These are phyloP conservation scores for Asparagopsis taxiformis DNA, from an alignment of 31 red algal species.

Conservation along the genomic window DNA sequence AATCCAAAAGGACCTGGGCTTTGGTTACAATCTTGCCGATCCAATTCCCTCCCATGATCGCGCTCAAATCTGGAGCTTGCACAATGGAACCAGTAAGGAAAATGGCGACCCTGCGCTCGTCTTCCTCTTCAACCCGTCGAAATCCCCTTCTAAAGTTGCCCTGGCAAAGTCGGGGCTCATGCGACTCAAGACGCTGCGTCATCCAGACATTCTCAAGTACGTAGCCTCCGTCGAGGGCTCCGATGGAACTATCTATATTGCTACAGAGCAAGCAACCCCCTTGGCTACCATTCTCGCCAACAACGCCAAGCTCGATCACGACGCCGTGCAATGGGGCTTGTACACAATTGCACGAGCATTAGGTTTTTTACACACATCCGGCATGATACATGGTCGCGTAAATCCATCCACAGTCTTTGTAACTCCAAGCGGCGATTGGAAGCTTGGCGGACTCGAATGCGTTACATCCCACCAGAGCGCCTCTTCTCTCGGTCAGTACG, in stretches of 20 bases:
- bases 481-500: constrained; percentile 39
- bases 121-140: constrained; percentile 51
- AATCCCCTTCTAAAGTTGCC: constrained; percentile 2
- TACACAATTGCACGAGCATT: constrained; percentile 83
- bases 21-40: constrained; percentile 42
- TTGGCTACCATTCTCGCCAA: constrained; percentile 58
- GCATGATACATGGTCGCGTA: constrained; percentile 84
- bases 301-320: constrained; percentile 30
- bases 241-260: constrained; percentile 78
- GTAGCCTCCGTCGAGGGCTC: constrained; percentile 67
- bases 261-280: constrained; percentile 86
- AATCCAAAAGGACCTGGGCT: constrained; percentile 73
- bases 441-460: constrained; percentile 87
- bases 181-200: constrained; percentile 83
- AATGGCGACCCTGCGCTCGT: constrained; percentile 49
- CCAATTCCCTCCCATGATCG: constrained; percentile 43
- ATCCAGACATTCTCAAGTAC: constrained; percentile 93
- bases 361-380: constrained; percentile 81
- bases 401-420: constrained; percentile 88
- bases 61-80: constrained; percentile 52
- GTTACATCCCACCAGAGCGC: constrained; percentile 56
- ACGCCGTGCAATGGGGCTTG: constrained; percentile 90
- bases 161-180: constrained; percentile 50
- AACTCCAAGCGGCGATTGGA: constrained; percentile 91
- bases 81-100: constrained; percentile 48